phyloP scores from a whole-genome alignment of 176 grass and related monocot genomes.

The Saccharum spontaneum region DNA sequence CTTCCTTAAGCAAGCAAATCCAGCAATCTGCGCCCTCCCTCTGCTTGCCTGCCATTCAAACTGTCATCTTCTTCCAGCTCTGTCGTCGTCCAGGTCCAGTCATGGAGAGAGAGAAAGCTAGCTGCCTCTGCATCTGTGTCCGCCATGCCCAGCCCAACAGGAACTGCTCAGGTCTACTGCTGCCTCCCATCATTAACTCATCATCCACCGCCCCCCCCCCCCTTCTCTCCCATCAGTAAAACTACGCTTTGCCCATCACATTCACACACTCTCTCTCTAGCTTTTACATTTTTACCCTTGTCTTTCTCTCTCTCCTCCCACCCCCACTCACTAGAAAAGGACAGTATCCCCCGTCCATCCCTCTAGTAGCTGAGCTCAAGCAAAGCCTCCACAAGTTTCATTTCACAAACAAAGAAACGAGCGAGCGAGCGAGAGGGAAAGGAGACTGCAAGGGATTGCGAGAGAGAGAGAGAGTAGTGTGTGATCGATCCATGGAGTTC shows the following conservation, averaged over 20 bases:
- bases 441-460: background rate
- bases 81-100: background rate
- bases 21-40: background rate
- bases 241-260: conserved; percentile 27
- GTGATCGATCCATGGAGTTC: conserved; percentile 63
- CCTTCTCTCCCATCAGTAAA: background rate
- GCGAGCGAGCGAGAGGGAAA: background rate
- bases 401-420: conserved; percentile 37
- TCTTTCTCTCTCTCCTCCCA: conserved; percentile 12
- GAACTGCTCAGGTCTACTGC: conserved; percentile 2
- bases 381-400: conserved; percentile 16
- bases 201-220: background rate
- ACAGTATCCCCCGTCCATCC: conserved; percentile 24
- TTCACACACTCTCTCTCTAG: background rate
- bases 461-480: conserved; percentile 11
- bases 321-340: conserved; percentile 41
- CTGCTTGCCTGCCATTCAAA: background rate
- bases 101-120: background rate
- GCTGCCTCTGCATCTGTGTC: background rate
- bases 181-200: conserved; percentile 42
- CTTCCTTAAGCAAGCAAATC: conserved; percentile 27
- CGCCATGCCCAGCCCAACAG: background rate
- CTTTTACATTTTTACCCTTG: conserved; percentile 37
- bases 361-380: conserved; percentile 8
- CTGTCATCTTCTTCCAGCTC: conserved; percentile 21